Evolutionary conservation across 192 early-diverging fungal genomes (phyloP).

Genomic region (Podila horticola): DNA sequence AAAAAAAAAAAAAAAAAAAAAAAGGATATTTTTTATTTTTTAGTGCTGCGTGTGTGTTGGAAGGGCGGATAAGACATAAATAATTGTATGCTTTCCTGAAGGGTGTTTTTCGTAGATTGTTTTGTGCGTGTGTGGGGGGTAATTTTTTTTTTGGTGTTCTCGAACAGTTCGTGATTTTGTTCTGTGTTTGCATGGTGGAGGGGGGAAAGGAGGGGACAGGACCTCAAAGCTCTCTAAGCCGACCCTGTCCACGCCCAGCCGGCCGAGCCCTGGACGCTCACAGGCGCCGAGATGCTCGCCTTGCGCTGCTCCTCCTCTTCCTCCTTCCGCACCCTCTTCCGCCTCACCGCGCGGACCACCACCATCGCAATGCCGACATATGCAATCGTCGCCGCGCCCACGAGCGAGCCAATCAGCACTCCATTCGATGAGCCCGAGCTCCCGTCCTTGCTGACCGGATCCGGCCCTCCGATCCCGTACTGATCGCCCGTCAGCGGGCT

Average conservation of each 20-base stretch:
- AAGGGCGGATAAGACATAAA: too few relatives aligned
- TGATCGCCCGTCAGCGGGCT: slow-evolving; percentile 6
- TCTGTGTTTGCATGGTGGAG: too few relatives aligned
- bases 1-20: too few relatives aligned
- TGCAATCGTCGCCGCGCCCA: slow-evolving; percentile 24
- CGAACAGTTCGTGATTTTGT: too few relatives aligned
- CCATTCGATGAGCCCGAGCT: slow-evolving; percentile 12
- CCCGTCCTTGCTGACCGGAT: neutral
- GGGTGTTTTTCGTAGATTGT: too few relatives aligned
- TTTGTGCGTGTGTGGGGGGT: too few relatives aligned
- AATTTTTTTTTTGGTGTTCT: too few relatives aligned
- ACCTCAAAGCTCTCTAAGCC: too few relatives aligned
- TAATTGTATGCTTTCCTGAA: too few relatives aligned
- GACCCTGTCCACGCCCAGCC: slow-evolving; percentile 37
- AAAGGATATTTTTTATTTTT: neutral
- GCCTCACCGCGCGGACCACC: slow-evolving; percentile 8
- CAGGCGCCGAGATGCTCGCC: slow-evolving; percentile 4
- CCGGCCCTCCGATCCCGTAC: neutral
- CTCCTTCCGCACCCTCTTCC: slow-evolving; percentile 1
- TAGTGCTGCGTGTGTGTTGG: too few relatives aligned
- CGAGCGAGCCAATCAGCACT: slow-evolving; percentile 25
- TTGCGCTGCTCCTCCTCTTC: neutral
- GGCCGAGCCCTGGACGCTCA: slow-evolving; percentile 1
- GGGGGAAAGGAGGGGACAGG: too few relatives aligned
- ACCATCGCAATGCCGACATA: slow-evolving; percentile 41